Evolutionary conservation across 352 stramenopile genomes (phyloP).

Genomic region (Pythium apleroticum): DNA sequence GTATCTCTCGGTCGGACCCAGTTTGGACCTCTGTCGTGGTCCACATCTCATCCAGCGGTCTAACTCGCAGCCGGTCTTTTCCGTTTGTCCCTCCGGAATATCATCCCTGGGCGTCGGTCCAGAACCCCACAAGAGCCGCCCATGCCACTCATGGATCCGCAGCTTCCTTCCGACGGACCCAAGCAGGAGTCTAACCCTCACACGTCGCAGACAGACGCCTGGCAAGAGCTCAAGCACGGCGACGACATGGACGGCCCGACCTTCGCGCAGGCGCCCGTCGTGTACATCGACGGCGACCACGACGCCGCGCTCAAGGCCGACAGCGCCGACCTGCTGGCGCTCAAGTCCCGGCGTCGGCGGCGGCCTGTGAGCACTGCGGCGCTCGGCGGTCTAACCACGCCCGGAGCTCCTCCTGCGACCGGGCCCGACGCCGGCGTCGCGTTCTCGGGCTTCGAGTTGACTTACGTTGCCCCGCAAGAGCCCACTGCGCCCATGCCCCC

Average conservation of each 20-base stretch:
- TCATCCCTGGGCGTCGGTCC: not conserved
- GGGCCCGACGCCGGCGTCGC: slow-evolving; percentile 17
- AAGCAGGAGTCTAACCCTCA: not conserved
- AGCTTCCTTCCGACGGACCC: not conserved
- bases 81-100: not conserved
- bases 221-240: slow-evolving; percentile 20
- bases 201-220: slow-evolving; percentile 7
- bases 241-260: slow-evolving; percentile 20
- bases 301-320: slow-evolving; percentile 20
- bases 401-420: not conserved
- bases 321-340: slow-evolving; percentile 19
- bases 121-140: not conserved
- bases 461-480: slow-evolving; percentile 36
- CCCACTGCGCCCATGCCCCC: slow-evolving; percentile 9
- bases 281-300: slow-evolving; percentile 23
- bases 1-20: not conserved
- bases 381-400: not conserved
- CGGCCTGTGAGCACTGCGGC: not conserved
- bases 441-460: slow-evolving; percentile 61
- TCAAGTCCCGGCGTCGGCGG: slow-evolving; percentile 19
- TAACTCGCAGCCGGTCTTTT: not conserved
- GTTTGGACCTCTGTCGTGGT: slow-evolving; percentile 1
- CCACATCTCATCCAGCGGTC: slow-evolving; percentile 3
- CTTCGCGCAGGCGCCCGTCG: slow-evolving; percentile 26
- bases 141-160: slow-evolving; percentile 6